These are phyloP conservation scores for Haplosporangium sp. DNA, from an alignment of 371 early-diverging fungal species.

Conservation along the genomic window DNA sequence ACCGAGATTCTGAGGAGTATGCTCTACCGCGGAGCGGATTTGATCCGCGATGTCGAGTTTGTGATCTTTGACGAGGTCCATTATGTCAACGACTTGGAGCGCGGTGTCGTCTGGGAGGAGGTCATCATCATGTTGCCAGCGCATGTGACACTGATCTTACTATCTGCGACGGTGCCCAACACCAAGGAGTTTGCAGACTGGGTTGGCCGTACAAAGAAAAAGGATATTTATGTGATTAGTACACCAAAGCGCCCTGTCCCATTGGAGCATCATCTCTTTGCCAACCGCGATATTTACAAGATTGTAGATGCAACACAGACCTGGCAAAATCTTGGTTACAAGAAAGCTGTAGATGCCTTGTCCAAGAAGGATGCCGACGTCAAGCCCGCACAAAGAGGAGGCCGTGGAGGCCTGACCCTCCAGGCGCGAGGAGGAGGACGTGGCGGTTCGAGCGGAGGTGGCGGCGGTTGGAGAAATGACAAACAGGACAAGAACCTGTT, in stretches of 20 bases:
- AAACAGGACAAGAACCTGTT: constrained; percentile 82
- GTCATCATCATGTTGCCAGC: constrained; percentile 99
- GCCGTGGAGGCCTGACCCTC: constrained; percentile 61
- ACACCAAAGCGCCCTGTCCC: constrained; percentile 98
- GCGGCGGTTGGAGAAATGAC: constrained; percentile 53
- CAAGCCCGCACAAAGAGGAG: constrained; percentile 56
- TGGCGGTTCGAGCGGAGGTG: constrained; percentile 56
- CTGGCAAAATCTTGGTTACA: constrained; percentile 65
- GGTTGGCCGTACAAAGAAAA: constrained; percentile 98
- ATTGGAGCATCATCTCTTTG: constrained; percentile 95
- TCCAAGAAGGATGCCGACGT: constrained; percentile 65
- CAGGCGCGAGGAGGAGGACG: constrained; percentile 59
- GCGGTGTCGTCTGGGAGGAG: constrained; percentile 99
- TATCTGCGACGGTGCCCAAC: constrained; percentile 99
- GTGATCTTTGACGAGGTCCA: constrained; percentile 99
- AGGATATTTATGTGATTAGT: constrained; percentile 97
- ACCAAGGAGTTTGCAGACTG: constrained; percentile 99
- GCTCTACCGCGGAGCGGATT: constrained; percentile 97
- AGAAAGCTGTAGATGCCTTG: constrained; percentile 62
- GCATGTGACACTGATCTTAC: constrained; percentile 92
- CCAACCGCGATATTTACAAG: constrained; percentile 83
- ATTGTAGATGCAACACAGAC: constrained; percentile 82
- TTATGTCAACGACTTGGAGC: constrained; percentile 98
- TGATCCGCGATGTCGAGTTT: constrained; percentile 98
- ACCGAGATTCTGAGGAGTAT: constrained; percentile 99